Base-by-base conservation (phyloP, 768 basidiomycete genomes). In the Paxillus involutus region DNA sequence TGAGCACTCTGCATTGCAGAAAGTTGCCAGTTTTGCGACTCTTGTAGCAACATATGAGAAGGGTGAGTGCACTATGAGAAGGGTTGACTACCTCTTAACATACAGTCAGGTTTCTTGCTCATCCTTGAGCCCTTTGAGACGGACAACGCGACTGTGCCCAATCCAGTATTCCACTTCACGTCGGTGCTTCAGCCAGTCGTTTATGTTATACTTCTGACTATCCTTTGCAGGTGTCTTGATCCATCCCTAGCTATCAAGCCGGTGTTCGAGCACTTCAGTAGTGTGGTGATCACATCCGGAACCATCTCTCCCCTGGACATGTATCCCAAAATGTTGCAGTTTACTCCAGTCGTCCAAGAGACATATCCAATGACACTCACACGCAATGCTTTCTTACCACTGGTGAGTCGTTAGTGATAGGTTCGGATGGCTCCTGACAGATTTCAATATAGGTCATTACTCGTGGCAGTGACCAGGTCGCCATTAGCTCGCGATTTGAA, bases 301-400 rank as follows among this genome's bases (percentile, higher is more conserved):
- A 99, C 97, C 11, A 94, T 99, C 62, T 98, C 95, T 1, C 97
- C 97, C 3, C 73, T 99, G 53, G 97, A 99, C 73, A 99, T 99
- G 97, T 99, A 99, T 71, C 97, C 97, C 12, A 99, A 98, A 74
- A 99, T 99, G 91, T 79, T 99, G 30, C 93, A 94, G 61, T 99
- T 99, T 71, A 92, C 91, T 16, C 95, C 97, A 2, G 94, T 96
- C 17, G 91, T 98, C 6, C 91, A 94, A 74, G 95, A 98, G 71
- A 92, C 91, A 1, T 99, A 99, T 73, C 84, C 96, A 1, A 99
- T 99, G 97, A 95, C 97, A 17, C 79, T 99, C 42, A 91, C 93
- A 12, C 83, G 97, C 57, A 96, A 98, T 65, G 94, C 95, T 30
- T 99, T 99, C 74, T 72, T 99, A 59, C 97, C 97, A 13, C 74